Evolutionary conservation across 352 stramenopile species (phyloP).

Genomic region (Globisporangium echinulatum): DNA sequence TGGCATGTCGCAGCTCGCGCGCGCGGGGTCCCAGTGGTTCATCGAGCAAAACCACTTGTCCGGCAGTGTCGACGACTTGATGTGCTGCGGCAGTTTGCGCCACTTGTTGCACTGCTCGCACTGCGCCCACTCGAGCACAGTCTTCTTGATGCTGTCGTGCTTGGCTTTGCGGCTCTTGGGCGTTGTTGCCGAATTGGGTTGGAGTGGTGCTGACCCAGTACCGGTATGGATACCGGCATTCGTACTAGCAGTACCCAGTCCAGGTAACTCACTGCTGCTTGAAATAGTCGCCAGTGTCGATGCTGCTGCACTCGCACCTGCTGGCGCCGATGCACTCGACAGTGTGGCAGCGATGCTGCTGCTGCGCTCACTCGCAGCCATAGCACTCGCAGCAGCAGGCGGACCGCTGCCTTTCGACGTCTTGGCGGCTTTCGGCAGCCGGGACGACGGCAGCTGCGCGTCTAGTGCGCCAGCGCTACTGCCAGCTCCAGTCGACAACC

Average conservation of each 20-base stretch:
- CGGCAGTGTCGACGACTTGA: constrained; percentile 89
- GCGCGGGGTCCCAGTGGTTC: constrained; percentile 91
- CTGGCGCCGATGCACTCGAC: not conserved
- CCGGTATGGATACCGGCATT: too few species aligned
- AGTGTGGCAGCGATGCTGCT: not conserved
- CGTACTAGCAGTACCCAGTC: too few species aligned
- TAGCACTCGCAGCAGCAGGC: not conserved
- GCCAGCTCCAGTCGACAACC: not conserved
- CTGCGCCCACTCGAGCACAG: constrained; percentile 92
- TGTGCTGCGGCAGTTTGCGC: constrained; percentile 89
- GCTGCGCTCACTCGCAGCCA: not conserved
- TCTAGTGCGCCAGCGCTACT: not conserved
- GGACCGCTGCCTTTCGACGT: constrained; percentile 4
- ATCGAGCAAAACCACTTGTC: constrained; percentile 96
- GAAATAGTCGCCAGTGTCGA: too few species aligned
- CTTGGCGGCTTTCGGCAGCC: constrained; percentile 9
- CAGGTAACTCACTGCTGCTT: too few species aligned
- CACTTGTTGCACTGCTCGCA: constrained; percentile 96
- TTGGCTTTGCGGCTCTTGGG: constrained; percentile 13
- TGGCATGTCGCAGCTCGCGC: constrained; percentile 59
- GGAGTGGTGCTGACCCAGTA: not conserved
- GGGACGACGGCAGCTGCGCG: not conserved
- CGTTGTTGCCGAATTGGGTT: not conserved
- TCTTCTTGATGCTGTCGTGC: constrained; percentile 47
- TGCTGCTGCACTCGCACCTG: not conserved